Base-by-base conservation (phyloP, 192 early-diverging fungal species). In the Phycomyces blakesleeanus region DNA sequence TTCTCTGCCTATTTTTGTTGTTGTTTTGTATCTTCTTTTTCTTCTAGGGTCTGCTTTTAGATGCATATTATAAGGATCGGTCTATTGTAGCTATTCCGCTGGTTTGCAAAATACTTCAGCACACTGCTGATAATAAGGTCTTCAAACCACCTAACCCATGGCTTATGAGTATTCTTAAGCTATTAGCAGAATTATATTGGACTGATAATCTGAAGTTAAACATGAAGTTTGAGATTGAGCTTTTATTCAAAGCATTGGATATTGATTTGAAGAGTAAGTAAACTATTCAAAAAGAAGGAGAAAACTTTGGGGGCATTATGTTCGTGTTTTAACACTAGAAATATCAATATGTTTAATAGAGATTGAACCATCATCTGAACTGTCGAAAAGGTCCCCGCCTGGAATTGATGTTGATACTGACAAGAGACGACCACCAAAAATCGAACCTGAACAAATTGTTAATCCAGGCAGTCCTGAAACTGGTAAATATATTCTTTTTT, bases 81-180 rank as follows among this genome's bases (percentile, higher is more conserved):
- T 76, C 98, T 37, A 88, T 93, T 73, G 92, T 98, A 15, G 92
- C 91, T 2, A 97, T 99, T 60, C 97, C 95, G 25, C 96, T 99
- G 63, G 91, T 94, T 5, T 99, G 97, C 80, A 95, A 98, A 72
- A 91, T 98, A 0, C 77, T 99, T 58, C 93, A 95, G 62, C 93
- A 96, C 67, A 83, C 89, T 38, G 77, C 78, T n/a, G 80, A 82
- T 50, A 93, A 89, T 69, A 91, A 84, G 59, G 87, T 96, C 3
- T 99, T 99, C 74, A 87, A 87, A 51, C 91, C 93, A 24, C 96
- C 97, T 38, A 98, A 96, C 76, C 95, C 96, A n/a, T 99, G 97
- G 97, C 69, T 98, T 22, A 94, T 99, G 87, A 89, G 91, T 34
- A 92, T 95, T 57, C 85, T 99, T 83, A 85, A 86, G 51, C 81